Conservation (phyloP, 139 green algal genomes). For the Tetradesmus lagerheimii region DNA sequence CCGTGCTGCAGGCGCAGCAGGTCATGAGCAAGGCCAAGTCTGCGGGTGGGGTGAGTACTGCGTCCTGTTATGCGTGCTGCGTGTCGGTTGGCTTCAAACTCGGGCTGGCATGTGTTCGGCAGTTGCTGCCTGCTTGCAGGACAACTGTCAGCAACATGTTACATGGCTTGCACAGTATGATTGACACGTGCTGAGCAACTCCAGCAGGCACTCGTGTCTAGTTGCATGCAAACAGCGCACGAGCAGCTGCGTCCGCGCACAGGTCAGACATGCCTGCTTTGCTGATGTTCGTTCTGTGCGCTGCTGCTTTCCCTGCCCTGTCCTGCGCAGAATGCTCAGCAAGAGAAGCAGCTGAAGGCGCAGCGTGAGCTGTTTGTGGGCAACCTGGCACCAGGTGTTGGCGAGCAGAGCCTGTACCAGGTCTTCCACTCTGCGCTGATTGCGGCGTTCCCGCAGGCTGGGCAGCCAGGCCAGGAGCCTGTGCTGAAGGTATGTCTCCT, state of each 20-base stretch:
- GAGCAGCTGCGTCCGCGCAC: no score
- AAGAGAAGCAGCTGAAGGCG: constrained; percentile 45
- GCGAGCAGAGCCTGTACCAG: constrained; percentile 66
- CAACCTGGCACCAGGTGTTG: constrained; percentile 78
- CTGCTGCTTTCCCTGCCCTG: not conserved
- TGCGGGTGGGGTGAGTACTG: not conserved
- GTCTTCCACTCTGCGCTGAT: constrained; percentile 81
- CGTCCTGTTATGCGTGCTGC: no score
- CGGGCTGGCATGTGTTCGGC: no score
- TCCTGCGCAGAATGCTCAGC: not conserved
- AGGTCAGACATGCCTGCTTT: no score
- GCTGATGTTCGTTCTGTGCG: no score
- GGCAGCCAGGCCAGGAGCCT: constrained; percentile 63
- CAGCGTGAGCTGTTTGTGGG: constrained; percentile 76
- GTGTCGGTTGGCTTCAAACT: no score
- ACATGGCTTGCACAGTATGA: no score
- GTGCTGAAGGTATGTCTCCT: constrained; percentile 67
- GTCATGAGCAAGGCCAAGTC: constrained; percentile 39
- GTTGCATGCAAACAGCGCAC: no score
- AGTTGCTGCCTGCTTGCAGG: no score
- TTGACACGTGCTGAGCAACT: no score
- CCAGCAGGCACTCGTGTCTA: no score
- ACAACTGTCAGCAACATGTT: no score
- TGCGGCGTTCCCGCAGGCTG: constrained; percentile 71
- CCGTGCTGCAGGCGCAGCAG: constrained; percentile 40